Conservation (phyloP, 768 basidiomycete genomes). For the Cyclocybe cylindracea region DNA sequence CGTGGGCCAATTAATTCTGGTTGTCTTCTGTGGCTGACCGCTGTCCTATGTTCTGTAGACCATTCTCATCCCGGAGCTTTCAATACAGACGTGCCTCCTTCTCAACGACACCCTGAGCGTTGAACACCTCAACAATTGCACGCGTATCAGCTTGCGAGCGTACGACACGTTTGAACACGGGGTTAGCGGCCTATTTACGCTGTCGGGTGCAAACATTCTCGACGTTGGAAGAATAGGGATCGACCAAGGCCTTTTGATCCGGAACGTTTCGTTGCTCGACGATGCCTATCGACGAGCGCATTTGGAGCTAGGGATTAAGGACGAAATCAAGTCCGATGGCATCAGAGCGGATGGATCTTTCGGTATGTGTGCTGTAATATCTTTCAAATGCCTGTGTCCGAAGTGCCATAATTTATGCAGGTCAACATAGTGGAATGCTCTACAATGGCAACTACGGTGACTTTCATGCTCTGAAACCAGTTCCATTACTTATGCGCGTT, state of each 20-base stretch:
- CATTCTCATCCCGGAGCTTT: slow-evolving; percentile 62
- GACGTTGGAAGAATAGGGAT: slow-evolving; percentile 68
- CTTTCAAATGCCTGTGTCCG: neutral
- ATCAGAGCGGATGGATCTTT: slow-evolving; percentile 57
- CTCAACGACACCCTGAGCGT: slow-evolving; percentile 47
- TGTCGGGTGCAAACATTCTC: slow-evolving; percentile 67
- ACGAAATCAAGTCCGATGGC: slow-evolving; percentile 55
- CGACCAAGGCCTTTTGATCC: slow-evolving; percentile 43
- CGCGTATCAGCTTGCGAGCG: slow-evolving; percentile 49
- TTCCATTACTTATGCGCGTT: neutral
- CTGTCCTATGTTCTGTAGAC: slow-evolving; percentile 32
- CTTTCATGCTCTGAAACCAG: slow-evolving; percentile 6
- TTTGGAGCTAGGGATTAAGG: slow-evolving; percentile 49
- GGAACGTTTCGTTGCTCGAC: slow-evolving; percentile 44
- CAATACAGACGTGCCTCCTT: slow-evolving; percentile 58
- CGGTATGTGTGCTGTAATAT: slow-evolving; percentile 23
- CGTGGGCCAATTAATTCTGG: slow-evolving; percentile 28
- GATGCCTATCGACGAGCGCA: slow-evolving; percentile 56
- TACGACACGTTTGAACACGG: slow-evolving; percentile 46
- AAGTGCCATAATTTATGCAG: slow-evolving; percentile 15
- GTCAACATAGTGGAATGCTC: slow-evolving; percentile 67
- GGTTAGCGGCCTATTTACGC: slow-evolving; percentile 44
- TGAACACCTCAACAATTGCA: slow-evolving; percentile 45
- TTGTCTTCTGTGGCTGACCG: neutral
- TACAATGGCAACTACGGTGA: slow-evolving; percentile 74